Base-by-base conservation (phyloP, 2,329 filamentous ascomycete species). In the Aspergillus pseudonomiae region DNA sequence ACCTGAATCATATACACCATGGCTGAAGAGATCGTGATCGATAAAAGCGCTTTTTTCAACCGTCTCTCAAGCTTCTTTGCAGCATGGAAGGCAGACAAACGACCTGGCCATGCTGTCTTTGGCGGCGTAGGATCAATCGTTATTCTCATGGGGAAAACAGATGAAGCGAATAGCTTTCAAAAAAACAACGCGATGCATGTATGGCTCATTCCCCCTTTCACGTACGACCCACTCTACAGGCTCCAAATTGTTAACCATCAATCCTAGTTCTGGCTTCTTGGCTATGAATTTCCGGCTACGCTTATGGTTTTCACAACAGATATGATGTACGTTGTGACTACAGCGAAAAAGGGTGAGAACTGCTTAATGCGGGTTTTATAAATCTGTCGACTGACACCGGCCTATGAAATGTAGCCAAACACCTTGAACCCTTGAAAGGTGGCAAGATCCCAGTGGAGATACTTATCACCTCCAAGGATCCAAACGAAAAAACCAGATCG, bases 111-210 rank as follows among this genome's bases (percentile, higher is more conserved):
- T 82, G 85, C 88, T 74, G 82, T 94, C 68, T 99, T 98, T 79
- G 89, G 88, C 71, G 94, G 94, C 75, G 94, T 88, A 69, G 89
- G 89, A 68, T 96, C 94, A 65, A 92, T 99, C 73, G 83, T 95
- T 72, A 87, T 97, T 64, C 86, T 96, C 77, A 95, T 97, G 87
- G 95, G 95, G 79, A 99, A 97, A 84, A 93, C 93, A 67, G 93
- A 95, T 74, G 94, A 97, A 74, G 86, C 88, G 48, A 90, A 90
- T 67, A 89, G 90, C 73, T 97, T 96, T 73, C 89, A 94, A 80
- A 99, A 99, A 85, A 96, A 94, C 75, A 97, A 97, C 79, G 93
- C 95, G 26, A 90, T 97, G 80, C 95, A 98, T 83, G 93, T 96
- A 85, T 77, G 90, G 83, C 57, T 43, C 61, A 68, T 67, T 52